phyloP scores from a whole-genome alignment of 805 yeast species.

The Pichia insulana region DNA sequence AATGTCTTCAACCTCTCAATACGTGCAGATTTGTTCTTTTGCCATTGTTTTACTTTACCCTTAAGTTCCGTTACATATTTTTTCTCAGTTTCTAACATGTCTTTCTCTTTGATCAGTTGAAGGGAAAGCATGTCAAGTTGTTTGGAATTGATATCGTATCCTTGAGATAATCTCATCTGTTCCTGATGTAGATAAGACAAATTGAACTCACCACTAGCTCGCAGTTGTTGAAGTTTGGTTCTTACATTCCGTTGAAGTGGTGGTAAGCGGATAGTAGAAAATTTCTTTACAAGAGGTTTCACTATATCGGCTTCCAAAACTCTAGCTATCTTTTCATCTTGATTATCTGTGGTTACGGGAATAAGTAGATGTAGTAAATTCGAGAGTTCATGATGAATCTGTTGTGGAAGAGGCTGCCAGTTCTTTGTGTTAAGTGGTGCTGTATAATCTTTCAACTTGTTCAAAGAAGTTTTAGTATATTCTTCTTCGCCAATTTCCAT shows the following conservation, averaged over 20 bases:
- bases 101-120: slow-evolving; percentile 18
- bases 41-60: slow-evolving; percentile 11
- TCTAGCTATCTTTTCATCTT: neutral
- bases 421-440: slow-evolving; percentile 6
- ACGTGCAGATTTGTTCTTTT: slow-evolving; percentile 11
- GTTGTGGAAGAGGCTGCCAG: slow-evolving; percentile 7
- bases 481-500: neutral
- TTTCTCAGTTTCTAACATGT: slow-evolving; percentile 14
- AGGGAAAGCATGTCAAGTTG: slow-evolving; percentile 20
- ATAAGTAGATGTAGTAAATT: slow-evolving; percentile 5
- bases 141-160: slow-evolving; percentile 21
- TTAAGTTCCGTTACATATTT: slow-evolving; percentile 17
- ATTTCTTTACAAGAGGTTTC: slow-evolving; percentile 16
- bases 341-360: slow-evolving; percentile 4
- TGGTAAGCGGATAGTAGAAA: slow-evolving; percentile 20
- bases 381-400: slow-evolving; percentile 5
- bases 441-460: slow-evolving; percentile 4
- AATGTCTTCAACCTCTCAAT: slow-evolving; percentile 7
- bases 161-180: slow-evolving; percentile 16
- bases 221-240: neutral
- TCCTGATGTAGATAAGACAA: slow-evolving; percentile 20
- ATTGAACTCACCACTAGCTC: slow-evolving; percentile 18
- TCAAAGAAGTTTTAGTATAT: neutral
- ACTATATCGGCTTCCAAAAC: slow-evolving; percentile 14
- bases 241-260: slow-evolving; percentile 10